Percentiles rank a stretch among this genome's conserved stretches.
phyloP scores from a whole-genome alignment of 1,284 basidiomycete species.

The Tilletia indica region DNA sequence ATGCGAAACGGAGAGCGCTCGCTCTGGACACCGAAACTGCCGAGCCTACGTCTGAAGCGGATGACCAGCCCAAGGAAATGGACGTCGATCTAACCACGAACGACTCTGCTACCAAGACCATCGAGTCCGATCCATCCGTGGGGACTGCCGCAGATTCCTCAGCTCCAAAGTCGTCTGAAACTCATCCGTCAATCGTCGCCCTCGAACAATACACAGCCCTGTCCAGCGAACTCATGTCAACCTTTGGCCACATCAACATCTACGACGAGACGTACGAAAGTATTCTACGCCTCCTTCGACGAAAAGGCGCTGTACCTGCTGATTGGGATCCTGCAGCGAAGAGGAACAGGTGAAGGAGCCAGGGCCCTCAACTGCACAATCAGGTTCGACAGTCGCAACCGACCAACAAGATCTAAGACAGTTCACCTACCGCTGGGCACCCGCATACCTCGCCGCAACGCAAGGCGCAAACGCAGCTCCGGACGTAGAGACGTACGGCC shows the following conservation, averaged over 20 bases:
- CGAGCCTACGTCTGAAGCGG: background rate
- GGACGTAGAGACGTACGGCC: constrained; percentile 46
- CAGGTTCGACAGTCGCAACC: background rate
- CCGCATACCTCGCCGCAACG: constrained; percentile 42
- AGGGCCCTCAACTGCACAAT: background rate
- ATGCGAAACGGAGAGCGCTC: background rate
- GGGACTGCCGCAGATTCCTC: background rate
- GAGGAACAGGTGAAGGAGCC: constrained; percentile 21
- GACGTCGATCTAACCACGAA: background rate
- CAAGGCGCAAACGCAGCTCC: constrained; percentile 29
- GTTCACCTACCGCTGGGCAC: constrained; percentile 52
- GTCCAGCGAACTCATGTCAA: constrained; percentile 45
- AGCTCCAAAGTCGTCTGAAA: background rate
- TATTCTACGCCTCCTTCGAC: constrained; percentile 42
- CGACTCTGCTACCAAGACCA: background rate
- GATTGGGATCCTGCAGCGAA: constrained; percentile 47
- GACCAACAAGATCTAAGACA: constrained; percentile 6
- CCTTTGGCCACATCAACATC: constrained; percentile 45
- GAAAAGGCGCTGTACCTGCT: constrained; percentile 41
- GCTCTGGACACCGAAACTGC: background rate
- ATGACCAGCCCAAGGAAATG: background rate
- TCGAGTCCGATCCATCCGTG: too few relatives aligned
- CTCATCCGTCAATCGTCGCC: constrained; percentile 24
- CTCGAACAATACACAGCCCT: constrained; percentile 47
- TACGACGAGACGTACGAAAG: constrained; percentile 52